Evolutionary conservation across 768 basidiomycete species (phyloP), one percentile per base, ranked within the genome.

Genomic region (Pulveroboletus frians): DNA sequence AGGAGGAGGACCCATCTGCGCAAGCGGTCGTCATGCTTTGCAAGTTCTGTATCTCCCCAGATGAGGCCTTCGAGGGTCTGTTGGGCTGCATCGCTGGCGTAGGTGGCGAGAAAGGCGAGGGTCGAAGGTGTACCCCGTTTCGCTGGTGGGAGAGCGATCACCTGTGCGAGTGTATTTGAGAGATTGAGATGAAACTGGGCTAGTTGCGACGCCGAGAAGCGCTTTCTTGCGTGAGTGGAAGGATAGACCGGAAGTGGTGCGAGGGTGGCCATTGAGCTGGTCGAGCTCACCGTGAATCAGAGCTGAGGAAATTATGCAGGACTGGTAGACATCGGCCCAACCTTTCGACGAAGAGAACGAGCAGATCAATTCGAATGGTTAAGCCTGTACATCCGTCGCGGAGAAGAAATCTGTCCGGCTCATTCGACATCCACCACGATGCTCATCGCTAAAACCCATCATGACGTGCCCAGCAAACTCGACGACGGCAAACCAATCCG

Each of bases 391-490:
- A 26, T 26, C 23, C 6, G 23, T 26, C 23, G 30, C 11, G 11
- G 11, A 13, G 30, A 11, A 30, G 30, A 30, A 30, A 30, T 30
- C 10, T 3, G 30, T 30, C 30, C 5, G 11, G 30, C 20, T 36
- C 9, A 5, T 31, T 27, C 11, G 36, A 38, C 47, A 14, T 44
- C 42, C 9, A 23, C 39, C 53, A 70, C 48, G 46, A 95, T 97
- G 93, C 75, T 95, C 53, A 82, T 95, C 76, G 79, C 78, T 51
- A 88, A 86, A 59, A 81, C 83, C 14, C 81, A 79, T 68, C 75
- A 85, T 61, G 92, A 95, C 60, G 67, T 96, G 5, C 80, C 84
- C 35, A 81, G 85, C 46, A 80, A 77, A 43, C 77, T 88, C 38
- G 75, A 84, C 59, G 62, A 72, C 23, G 80, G 80, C 9, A 75